Conservation (phyloP, 345 rosid species). For the Abelmoschus esculentus region DNA sequence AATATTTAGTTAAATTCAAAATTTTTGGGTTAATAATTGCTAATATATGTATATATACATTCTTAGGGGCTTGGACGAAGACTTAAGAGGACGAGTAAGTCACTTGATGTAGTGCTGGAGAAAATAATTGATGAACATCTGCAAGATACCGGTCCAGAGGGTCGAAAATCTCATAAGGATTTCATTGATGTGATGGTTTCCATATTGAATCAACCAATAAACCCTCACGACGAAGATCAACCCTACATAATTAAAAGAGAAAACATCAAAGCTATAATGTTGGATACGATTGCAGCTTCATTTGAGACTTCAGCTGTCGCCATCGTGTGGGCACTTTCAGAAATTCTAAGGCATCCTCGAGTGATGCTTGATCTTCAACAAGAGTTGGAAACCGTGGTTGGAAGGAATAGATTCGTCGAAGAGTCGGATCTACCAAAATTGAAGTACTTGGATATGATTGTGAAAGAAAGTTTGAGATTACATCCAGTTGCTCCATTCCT, state of each 20-base stretch:
- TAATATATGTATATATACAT: neutral
- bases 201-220: neutral
- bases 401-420: conserved; percentile 17
- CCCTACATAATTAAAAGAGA: neutral
- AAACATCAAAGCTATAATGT: conserved; percentile 19
- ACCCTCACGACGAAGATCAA: neutral
- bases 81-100: neutral
- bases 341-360: conserved; percentile 20
- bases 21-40: no score
- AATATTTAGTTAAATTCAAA: no score
- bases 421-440: conserved; percentile 16
- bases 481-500: conserved; percentile 16
- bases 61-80: neutral
- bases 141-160: neutral
- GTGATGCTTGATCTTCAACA: conserved; percentile 1
- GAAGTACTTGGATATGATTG: neutral
- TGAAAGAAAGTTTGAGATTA: conserved; percentile 8
- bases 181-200: neutral
- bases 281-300: conserved; percentile 22
- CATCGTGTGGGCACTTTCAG: conserved; percentile 29
- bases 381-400: conserved; percentile 19
- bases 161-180: neutral
- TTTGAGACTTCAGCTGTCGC: conserved; percentile 13
- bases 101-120: neutral
- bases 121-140: neutral